Evolutionary conservation across 768 basidiomycete species (phyloP).

Genomic region (Boletus barrowsii): DNA sequence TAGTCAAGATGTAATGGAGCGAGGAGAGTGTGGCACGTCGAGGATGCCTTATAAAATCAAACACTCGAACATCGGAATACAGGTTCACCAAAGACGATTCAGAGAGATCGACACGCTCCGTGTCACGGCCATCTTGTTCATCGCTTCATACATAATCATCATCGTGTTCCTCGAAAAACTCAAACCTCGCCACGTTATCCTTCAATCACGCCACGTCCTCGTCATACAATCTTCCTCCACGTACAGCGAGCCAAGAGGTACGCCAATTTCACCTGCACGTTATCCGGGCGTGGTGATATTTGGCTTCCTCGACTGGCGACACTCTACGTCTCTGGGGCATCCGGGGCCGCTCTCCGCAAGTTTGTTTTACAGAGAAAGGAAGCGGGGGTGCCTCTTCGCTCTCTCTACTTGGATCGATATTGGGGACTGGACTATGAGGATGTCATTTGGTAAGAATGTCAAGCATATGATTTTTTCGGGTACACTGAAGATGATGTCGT

Average conservation of each 20-base stretch:
- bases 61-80: too few species aligned
- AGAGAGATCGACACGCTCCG: too few species aligned
- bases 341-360: neutral
- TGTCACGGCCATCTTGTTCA: too few species aligned
- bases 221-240: neutral
- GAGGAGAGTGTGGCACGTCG: too few species aligned
- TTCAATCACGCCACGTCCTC: neutral
- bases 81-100: too few species aligned
- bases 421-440: neutral
- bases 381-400: neutral
- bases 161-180: neutral
- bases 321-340: neutral
- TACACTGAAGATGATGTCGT: too few species aligned
- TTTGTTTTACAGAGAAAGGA: neutral
- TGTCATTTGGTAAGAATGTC: neutral
- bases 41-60: too few species aligned
- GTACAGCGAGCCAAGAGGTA: neutral
- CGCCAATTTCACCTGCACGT: neutral
- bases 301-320: neutral
- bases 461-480: neutral
- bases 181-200: neutral
- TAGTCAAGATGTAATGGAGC: too few species aligned
- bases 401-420: neutral
- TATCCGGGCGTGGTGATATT: neutral
- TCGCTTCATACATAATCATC: too few species aligned